Conservation (phyloP, 2,329 filamentous ascomycete species). For the Pestalotiopsis sp. region DNA sequence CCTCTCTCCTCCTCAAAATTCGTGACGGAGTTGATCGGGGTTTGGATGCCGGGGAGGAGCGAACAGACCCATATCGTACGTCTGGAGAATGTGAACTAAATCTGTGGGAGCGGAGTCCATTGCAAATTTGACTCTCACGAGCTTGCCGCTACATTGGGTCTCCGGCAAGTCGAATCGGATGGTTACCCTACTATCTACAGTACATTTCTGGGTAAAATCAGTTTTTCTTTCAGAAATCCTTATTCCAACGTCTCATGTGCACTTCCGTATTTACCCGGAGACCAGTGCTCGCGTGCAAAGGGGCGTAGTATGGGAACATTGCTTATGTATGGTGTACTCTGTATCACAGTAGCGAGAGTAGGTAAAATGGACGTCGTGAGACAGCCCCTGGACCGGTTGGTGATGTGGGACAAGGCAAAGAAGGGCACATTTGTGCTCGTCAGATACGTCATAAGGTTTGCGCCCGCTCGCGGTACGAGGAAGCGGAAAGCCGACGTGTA, state of each 20-base stretch:
- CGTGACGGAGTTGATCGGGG: neutral
- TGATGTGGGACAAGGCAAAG: neutral
- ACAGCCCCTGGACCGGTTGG: neutral
- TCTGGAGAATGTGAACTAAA: conserved; percentile 6
- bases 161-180: neutral
- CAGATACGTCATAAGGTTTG: neutral
- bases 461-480: neutral
- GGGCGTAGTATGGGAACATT: neutral
- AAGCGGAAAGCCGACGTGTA: neutral
- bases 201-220: neutral
- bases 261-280: neutral
- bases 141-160: neutral
- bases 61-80: neutral
- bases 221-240: neutral
- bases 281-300: neutral
- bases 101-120: neutral
- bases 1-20: neutral
- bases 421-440: neutral
- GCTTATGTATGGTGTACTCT: neutral
- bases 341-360: too few relatives aligned
- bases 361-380: neutral
- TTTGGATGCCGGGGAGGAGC: neutral
- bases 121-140: neutral
- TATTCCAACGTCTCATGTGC: neutral
- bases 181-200: too few relatives aligned